Conservation (phyloP, 176 grass and related monocot species). For the Bolboschoenus planiculmis region DNA sequence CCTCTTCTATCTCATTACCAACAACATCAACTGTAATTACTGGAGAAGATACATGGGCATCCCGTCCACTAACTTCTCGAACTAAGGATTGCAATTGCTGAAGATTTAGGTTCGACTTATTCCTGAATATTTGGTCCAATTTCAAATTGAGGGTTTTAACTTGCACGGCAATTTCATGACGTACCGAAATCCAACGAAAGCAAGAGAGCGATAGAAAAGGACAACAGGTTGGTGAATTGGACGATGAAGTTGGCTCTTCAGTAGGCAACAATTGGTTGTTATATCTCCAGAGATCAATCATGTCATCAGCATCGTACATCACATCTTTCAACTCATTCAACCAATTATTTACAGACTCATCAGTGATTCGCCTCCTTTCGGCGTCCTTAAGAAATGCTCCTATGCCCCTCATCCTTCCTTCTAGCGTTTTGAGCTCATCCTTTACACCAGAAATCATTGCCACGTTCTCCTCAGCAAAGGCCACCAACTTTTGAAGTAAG, state of each 20-base stretch:
- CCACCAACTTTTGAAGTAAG: neutral
- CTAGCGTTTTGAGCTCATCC: neutral
- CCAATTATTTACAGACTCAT: neutral
- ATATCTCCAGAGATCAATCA: neutral
- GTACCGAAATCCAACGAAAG: neutral
- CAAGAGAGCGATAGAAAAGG: neutral
- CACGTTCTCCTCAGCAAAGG: neutral
- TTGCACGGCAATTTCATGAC: neutral
- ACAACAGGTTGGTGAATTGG: neutral
- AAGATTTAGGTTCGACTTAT: neutral
- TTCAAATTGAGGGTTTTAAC: neutral
- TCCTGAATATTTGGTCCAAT: neutral
- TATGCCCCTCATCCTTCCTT: neutral
- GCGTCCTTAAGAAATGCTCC: neutral
- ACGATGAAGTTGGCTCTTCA: neutral
- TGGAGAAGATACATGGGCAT: neutral
- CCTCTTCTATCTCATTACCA: neutral
- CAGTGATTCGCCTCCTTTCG: neutral
- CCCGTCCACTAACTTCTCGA: neutral
- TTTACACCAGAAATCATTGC: neutral
- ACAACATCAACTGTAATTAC: neutral
- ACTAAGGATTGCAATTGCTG: neutral
- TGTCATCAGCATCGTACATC: neutral
- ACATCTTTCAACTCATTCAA: neutral
- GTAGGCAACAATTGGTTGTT: neutral